Base-by-base conservation (phyloP, 129 eudicot species). In the Artemisia tridentata region DNA sequence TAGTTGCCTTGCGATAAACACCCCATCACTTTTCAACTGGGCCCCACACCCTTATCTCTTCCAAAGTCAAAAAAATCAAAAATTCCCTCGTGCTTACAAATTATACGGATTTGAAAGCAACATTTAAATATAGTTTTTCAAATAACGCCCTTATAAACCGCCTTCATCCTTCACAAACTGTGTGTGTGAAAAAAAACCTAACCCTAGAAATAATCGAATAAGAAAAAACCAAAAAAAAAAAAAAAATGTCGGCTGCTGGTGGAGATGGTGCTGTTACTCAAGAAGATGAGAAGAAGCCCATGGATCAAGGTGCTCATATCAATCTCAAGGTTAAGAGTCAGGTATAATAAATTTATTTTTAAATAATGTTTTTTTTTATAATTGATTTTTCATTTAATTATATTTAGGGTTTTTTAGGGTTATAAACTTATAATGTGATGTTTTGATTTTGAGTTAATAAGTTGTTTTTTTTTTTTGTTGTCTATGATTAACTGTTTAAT, bases 251-350 rank as follows among this genome's bases (percentile, higher is more conserved):
- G 64, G 69, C 70, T 13, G 17, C 65, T 60, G 84, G 80, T 48
- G 86, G 80, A 0, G 82, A 74, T 7, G 27, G 72, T 13, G 74
- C 75, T 51, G 8, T 38, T 11, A 71, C 75, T 57, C 83, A 55
- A 6, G 87, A 80, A 65, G 88, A 83, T 7, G 91, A 86, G 49
- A 80, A 86, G 83, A 86, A 83, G 84, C 86, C 91, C 0, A 45
- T 51, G 54, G 90, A 82, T 72, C 81, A 75, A 12, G n/a, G 78
- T 3, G 85, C 76, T 10, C 92, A 86, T 60, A 83, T 86, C 67
- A 86, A 83, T 69, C 92, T 86, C 76, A 86, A 86, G 76, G 92
- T 86, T 27, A 83, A 86, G 80, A 86, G 88, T 16, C 92, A 86
- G 92, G 92, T 86, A 76, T 17, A 10, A 13, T 4, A 25, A 5